A percentile compares a stretch with the other conserved stretches of the same genome.
phyloP scores from a whole-genome alignment of 2,329 filamentous ascomycete species.

The Aspergillus fructus region DNA sequence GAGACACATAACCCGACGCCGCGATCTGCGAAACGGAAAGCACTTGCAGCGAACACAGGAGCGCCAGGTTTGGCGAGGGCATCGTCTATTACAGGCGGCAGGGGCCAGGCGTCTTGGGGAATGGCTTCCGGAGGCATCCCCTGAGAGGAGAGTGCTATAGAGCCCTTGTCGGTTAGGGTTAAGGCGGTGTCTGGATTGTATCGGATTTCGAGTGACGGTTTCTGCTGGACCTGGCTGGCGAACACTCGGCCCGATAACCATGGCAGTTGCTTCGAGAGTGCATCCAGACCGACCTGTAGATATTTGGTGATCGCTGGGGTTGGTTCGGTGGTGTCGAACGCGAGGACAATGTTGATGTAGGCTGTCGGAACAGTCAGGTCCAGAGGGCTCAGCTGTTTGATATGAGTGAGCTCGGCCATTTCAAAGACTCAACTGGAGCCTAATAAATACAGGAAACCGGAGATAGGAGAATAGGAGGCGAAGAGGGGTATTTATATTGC shows the following conservation, averaged over 20 bases:
- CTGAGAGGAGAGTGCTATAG: background rate
- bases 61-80: background rate
- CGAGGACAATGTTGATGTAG: constrained; percentile 12
- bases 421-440: too few relatives aligned
- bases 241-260: constrained; percentile 2
- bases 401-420: background rate
- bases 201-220: constrained; percentile 2
- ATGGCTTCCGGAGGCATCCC: constrained; percentile 1
- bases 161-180: constrained; percentile 4
- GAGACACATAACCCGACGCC: constrained; percentile 11
- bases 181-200: background rate
- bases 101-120: constrained; percentile 4
- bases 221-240: background rate
- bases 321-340: background rate
- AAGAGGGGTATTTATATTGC: too few relatives aligned
- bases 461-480: too few relatives aligned
- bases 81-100: background rate
- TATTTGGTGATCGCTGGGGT: background rate
- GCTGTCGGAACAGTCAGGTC: constrained; percentile 10
- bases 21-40: constrained; percentile 13
- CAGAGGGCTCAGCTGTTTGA: constrained; percentile 3
- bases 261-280: background rate
- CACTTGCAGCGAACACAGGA: constrained; percentile 14
- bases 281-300: background rate
- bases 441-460: too few relatives aligned